These are phyloP conservation scores for Fomitopsis betulina DNA, from an alignment of 1,284 basidiomycete species.

Conservation along the genomic window DNA sequence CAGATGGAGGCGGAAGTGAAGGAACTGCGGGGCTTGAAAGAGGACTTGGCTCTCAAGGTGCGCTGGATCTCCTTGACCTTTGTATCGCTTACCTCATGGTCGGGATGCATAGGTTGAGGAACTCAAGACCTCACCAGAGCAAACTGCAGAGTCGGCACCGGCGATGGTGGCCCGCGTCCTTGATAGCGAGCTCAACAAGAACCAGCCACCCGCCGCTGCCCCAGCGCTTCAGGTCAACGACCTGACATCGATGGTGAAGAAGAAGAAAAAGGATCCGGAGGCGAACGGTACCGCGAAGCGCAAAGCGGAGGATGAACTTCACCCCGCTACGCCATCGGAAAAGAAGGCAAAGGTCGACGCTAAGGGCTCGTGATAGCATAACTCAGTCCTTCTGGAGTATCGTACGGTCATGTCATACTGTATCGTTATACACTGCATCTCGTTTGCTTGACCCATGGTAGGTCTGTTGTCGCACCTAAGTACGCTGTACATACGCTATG, in stretches of 20 bases:
- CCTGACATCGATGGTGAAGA: constrained; percentile 77
- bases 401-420: not conserved
- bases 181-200: constrained; percentile 58
- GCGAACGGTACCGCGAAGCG: constrained; percentile 45
- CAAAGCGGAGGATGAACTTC: constrained; percentile 59
- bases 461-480: not conserved
- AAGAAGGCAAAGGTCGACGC: constrained; percentile 61
- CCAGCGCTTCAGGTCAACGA: constrained; percentile 51
- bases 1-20: constrained; percentile 76
- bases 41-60: constrained; percentile 81
- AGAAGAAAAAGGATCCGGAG: constrained; percentile 70
- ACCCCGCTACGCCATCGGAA: constrained; percentile 39
- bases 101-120: constrained; percentile 69
- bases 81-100: not conserved
- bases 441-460: not conserved
- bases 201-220: constrained; percentile 19
- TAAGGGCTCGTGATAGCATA: constrained; percentile 19
- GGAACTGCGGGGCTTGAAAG: constrained; percentile 70
- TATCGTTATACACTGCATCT: constrained; percentile 3
- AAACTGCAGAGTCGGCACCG: constrained; percentile 52
- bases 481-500: not conserved
- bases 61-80: not conserved
- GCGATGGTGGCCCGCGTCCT: constrained; percentile 63
- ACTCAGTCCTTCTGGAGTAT: not conserved
- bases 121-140: constrained; percentile 72